Percentiles rank a stretch among this genome's conserved stretches.
Evolutionary conservation across 148 eudicot species (phyloP).

Genomic region (Amaranthus cruentus): DNA sequence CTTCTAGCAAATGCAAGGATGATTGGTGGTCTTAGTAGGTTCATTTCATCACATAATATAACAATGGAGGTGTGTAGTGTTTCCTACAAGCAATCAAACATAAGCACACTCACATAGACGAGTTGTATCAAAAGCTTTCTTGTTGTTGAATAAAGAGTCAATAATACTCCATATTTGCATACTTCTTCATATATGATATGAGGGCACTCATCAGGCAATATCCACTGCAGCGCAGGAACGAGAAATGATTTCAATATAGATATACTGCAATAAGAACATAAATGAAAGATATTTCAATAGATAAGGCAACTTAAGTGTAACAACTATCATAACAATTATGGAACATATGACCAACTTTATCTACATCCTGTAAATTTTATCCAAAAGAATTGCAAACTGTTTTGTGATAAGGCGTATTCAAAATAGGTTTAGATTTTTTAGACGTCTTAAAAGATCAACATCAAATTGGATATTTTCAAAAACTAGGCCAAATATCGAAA

Average conservation of each 20-base stretch:
- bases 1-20: too few species aligned
- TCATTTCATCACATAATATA: too few species aligned
- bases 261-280: constrained; percentile 56
- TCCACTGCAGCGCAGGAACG: constrained; percentile 65
- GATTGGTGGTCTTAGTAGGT: too few species aligned
- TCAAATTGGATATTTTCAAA: too few species aligned
- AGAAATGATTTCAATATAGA: constrained; percentile 57
- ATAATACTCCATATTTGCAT: constrained; percentile 42
- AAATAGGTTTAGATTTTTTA: too few species aligned
- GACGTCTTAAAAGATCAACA: too few species aligned
- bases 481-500: too few species aligned
- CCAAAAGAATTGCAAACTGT: background rate
- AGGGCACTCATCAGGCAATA: constrained; percentile 74
- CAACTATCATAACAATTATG: background rate
- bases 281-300: constrained; percentile 1
- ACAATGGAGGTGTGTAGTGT: background rate
- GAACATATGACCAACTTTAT: background rate
- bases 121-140: constrained; percentile 60
- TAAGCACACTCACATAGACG: constrained; percentile 52
- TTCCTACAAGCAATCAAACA: background rate
- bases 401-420: too few species aligned
- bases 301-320: constrained; percentile 4
- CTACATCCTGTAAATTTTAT: background rate
- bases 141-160: constrained; percentile 45
- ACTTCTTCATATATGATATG: constrained; percentile 30